These are phyloP conservation scores for Astragalus membranaceus DNA, from an alignment of 306 rosid species.

Conservation along the genomic window DNA sequence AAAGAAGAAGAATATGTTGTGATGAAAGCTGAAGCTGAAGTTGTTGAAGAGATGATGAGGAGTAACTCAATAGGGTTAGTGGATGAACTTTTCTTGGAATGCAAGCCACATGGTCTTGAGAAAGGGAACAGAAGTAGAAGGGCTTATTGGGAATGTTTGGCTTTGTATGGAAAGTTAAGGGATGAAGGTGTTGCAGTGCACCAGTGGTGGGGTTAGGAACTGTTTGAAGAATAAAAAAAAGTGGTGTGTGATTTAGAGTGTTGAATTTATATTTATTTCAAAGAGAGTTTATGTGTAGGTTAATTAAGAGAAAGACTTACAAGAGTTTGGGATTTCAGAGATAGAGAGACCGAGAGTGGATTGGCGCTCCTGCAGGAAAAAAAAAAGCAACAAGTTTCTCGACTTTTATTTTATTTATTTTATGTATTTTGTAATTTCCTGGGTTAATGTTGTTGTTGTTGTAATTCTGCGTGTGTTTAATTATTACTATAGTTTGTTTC, in stretches of 20 bases:
- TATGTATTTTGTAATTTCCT: not conserved
- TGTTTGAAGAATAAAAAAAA: not conserved
- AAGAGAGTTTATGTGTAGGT: not conserved
- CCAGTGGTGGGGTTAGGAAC: constrained; percentile 77
- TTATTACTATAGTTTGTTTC: not conserved
- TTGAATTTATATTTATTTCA: not conserved
- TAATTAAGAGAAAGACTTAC: not conserved
- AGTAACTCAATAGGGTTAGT: constrained; percentile 42
- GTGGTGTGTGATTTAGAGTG: not conserved
- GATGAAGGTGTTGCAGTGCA: constrained; percentile 93
- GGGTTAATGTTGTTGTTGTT: not conserved
- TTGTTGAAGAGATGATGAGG: constrained; percentile 70
- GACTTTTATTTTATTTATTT: not conserved
- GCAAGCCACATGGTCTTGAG: constrained; percentile 39
- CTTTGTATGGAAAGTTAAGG: constrained; percentile 62
- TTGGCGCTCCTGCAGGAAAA: too few relatives aligned
- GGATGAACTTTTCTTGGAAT: constrained; percentile 85
- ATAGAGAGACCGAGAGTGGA: constrained; percentile 1
- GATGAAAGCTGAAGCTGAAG: constrained; percentile 80
- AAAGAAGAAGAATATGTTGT: constrained; percentile 76
- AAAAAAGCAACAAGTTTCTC: not conserved
- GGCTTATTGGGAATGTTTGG: constrained; percentile 89
- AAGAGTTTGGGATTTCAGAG: not conserved
- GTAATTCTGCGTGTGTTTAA: not conserved
- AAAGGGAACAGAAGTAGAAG: constrained; percentile 10